Evolutionary conservation across 108 stramenopile genomes (phyloP).

Genomic region (Fragilaria crotonensis): DNA sequence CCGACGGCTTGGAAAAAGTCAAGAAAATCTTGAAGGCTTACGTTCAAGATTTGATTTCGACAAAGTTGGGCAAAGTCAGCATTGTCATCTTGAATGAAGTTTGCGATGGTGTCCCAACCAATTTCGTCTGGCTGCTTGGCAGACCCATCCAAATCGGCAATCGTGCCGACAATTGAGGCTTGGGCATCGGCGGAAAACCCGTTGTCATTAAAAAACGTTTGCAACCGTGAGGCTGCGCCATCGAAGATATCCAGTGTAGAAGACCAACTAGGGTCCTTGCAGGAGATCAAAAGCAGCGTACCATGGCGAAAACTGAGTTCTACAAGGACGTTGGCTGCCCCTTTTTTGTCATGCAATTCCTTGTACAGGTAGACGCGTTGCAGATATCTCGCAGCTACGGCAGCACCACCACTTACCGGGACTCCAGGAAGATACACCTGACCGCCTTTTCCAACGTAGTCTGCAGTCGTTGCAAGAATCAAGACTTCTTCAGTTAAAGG

Average conservation of each 20-base stretch:
- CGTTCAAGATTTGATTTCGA: conserved; percentile 55
- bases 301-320: conserved; percentile 56
- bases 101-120: conserved; percentile 55
- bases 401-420: conserved; percentile 45
- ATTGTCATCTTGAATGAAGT: conserved; percentile 59
- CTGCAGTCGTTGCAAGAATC: conserved; percentile 76
- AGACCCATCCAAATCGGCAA: conserved; percentile 77
- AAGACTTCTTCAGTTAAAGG: conserved; percentile 59
- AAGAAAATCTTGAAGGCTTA: conserved; percentile 7
- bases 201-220: conserved; percentile 14
- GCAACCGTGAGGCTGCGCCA: conserved; percentile 40
- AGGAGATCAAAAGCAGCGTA: conserved; percentile 55
- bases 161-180: conserved; percentile 68
- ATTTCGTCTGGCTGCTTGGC: conserved; percentile 56
- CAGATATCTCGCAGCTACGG: conserved; percentile 67
- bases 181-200: conserved; percentile 35
- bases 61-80: conserved; percentile 50
- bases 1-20: neutral
- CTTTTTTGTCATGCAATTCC: conserved; percentile 71
- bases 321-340: conserved; percentile 85
- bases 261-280: conserved; percentile 58
- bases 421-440: conserved; percentile 62
- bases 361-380: conserved; percentile 79
- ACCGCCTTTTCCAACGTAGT: conserved; percentile 83
- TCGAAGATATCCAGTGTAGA: conserved; percentile 75